A percentile compares a stretch with the other conserved stretches of the same genome.
phyloP scores from a whole-genome alignment of 805 yeast species.

The Yarrowia porcina region DNA sequence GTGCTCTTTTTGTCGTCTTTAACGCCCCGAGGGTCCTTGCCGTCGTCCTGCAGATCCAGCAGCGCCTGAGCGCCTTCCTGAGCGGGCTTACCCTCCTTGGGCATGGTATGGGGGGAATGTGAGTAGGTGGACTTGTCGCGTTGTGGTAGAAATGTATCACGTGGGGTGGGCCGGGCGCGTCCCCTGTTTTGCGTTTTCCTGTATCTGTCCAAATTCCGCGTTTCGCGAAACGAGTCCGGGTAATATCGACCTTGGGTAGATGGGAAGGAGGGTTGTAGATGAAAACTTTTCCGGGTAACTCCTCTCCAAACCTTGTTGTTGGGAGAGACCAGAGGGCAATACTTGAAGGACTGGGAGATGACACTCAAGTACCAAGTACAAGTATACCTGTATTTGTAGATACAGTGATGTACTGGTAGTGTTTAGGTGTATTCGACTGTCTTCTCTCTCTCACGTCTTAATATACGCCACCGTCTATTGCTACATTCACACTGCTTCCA shows the following conservation, averaged over 20 bases:
- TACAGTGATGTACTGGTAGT: too few species aligned
- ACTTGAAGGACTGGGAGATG: too few species aligned
- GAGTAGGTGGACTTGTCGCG: neutral
- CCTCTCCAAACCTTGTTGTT: slow-evolving; percentile 8
- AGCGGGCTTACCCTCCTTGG: slow-evolving; percentile 26
- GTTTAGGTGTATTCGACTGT: too few species aligned
- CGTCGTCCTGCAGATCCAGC: slow-evolving; percentile 29
- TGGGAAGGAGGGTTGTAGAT: slow-evolving; percentile 21
- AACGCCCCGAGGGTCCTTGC: neutral
- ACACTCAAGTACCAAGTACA: too few species aligned
- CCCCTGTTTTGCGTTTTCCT: slow-evolving; percentile 21
- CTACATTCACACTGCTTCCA: neutral
- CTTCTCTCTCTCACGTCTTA: too few species aligned
- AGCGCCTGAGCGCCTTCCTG: slow-evolving; percentile 30
- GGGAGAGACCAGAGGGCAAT: neutral
- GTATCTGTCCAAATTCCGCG: slow-evolving; percentile 13
- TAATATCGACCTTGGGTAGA: slow-evolving; percentile 24
- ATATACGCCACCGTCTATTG: too few species aligned
- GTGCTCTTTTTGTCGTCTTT: neutral
- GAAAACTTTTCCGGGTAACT: slow-evolving; percentile 26
- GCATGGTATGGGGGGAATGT: neutral
- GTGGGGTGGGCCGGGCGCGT: slow-evolving; percentile 22
- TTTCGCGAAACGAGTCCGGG: slow-evolving; percentile 24
- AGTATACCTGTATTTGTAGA: too few species aligned
- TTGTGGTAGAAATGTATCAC: slow-evolving; percentile 3